These are phyloP conservation scores for Mollisiaceae sp. DNA, from an alignment of 2,329 filamentous ascomycete species.

Conservation along the genomic window DNA sequence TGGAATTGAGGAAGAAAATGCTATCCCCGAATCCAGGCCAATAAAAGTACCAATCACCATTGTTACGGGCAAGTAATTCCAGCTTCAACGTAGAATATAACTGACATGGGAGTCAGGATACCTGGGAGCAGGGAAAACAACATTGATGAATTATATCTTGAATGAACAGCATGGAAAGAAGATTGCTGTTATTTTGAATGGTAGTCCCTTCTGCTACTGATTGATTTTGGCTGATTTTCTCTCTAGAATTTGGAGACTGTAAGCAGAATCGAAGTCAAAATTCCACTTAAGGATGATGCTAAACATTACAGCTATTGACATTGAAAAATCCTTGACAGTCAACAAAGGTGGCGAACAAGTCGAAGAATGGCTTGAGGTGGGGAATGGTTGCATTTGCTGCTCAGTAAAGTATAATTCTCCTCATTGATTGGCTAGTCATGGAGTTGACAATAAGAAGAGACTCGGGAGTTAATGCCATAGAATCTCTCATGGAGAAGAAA, in stretches of 20 bases:
- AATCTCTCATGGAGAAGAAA: constrained; percentile 92
- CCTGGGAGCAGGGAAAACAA: constrained; percentile 94
- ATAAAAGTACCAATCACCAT: constrained; percentile 84
- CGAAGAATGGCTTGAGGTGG: constrained; percentile 93
- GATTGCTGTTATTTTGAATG: constrained; percentile 97
- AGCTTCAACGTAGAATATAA: neutral
- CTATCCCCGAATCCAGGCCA: constrained; percentile 54
- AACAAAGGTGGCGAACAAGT: constrained; percentile 82
- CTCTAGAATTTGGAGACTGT: constrained; percentile 80
- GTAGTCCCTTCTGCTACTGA: constrained; percentile 47
- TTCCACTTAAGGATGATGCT: constrained; percentile 12
- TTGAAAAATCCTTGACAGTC: constrained; percentile 94
- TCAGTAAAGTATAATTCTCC: constrained; percentile 75
- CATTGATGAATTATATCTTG: constrained; percentile 92
- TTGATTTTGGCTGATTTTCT: constrained; percentile 24
- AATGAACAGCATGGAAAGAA: constrained; percentile 96
- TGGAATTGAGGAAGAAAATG: constrained; percentile 42
- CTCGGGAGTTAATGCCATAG: constrained; percentile 90
- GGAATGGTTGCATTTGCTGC: constrained; percentile 97
- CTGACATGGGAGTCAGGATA: constrained; percentile 67
- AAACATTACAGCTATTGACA: constrained; percentile 70
- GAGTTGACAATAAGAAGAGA: constrained; percentile 60
- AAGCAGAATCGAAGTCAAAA: constrained; percentile 42
- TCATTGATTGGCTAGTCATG: neutral
- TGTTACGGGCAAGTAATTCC: constrained; percentile 66